phyloP scores from a whole-genome alignment of 1,284 basidiomycete species.

The Sporisorium reilianum region DNA sequence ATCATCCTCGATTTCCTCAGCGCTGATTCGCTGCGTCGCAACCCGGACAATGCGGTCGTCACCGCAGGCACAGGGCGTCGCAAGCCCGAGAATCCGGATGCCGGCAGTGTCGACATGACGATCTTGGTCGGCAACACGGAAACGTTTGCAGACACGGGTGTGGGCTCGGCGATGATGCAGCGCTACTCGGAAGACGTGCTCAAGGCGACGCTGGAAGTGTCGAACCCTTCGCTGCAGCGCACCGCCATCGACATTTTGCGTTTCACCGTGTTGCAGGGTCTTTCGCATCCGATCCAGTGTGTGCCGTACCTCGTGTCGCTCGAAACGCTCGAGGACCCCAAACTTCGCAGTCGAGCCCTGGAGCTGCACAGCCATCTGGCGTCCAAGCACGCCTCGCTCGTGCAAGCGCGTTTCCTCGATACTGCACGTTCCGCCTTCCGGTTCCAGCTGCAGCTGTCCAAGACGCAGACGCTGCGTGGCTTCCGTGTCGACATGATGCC shows the following conservation, averaged over 20 bases:
- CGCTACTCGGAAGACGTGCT: constrained; percentile 87
- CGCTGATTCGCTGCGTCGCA: constrained; percentile 42
- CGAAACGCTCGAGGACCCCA: constrained; percentile 80
- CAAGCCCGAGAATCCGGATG: constrained; percentile 70
- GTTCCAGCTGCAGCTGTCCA: constrained; percentile 75
- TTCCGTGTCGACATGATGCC: constrained; percentile 30
- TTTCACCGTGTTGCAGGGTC: constrained; percentile 92
- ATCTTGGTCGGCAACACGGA: constrained; percentile 94
- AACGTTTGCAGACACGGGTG: constrained; percentile 95
- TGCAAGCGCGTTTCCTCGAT: constrained; percentile 85
- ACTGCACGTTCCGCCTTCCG: constrained; percentile 83
- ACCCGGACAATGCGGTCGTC: constrained; percentile 43
- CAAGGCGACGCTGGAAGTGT: constrained; percentile 75
- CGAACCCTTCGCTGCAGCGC: constrained; percentile 75
- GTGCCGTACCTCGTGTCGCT: constrained; percentile 92
- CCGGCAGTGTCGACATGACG: constrained; percentile 77
- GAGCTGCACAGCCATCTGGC: constrained; percentile 85
- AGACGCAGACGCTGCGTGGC: constrained; percentile 24
- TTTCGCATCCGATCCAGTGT: constrained; percentile 93
- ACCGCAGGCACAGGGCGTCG: constrained; percentile 33
- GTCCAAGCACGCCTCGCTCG: constrained; percentile 86
- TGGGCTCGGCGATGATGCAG: constrained; percentile 92
- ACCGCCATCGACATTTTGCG: constrained; percentile 90
- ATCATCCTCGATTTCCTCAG: constrained; percentile 80
- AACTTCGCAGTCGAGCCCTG: constrained; percentile 80